Evolutionary conservation across 352 stramenopile genomes (phyloP).

Genomic region (Phytopythium montanum): DNA sequence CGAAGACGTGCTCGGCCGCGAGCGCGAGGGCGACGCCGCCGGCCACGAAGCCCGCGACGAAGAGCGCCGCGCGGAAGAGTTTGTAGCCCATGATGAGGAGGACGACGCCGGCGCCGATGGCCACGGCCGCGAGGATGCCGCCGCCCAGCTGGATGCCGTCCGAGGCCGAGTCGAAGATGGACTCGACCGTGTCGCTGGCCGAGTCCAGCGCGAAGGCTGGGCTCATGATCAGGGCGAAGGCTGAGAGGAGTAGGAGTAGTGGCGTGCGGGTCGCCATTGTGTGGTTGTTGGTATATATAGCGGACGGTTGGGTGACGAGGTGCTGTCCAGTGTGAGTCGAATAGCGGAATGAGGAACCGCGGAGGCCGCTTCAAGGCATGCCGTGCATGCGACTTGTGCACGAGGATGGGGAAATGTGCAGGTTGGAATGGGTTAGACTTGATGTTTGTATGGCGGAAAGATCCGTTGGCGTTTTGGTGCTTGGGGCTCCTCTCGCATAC

Average conservation of each 20-base stretch:
- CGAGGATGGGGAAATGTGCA: neutral
- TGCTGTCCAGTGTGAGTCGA: neutral
- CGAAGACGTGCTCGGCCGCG: slow-evolving; percentile 35
- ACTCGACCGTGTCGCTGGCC: slow-evolving; percentile 35
- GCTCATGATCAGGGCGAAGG: slow-evolving; percentile 16
- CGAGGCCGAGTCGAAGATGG: slow-evolving; percentile 34
- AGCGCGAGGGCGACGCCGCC: slow-evolving; percentile 40
- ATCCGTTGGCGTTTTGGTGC: neutral
- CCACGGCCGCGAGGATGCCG: slow-evolving; percentile 31
- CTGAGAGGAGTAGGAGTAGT: slow-evolving; percentile 20
- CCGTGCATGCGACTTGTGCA: neutral
- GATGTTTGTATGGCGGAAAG: neutral
- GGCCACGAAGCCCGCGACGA: slow-evolving; percentile 47
- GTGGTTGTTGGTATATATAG: neutral
- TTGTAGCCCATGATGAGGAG: slow-evolving; percentile 57
- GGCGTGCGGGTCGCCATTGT: slow-evolving; percentile 3
- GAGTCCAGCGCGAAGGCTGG: slow-evolving; percentile 14
- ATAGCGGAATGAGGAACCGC: neutral
- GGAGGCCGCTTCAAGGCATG: neutral
- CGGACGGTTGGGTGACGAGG: neutral
- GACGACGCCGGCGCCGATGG: slow-evolving; percentile 35
- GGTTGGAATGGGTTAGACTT: neutral
- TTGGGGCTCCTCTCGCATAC: neutral
- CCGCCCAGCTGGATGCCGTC: slow-evolving; percentile 28
- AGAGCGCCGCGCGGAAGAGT: slow-evolving; percentile 53